Base-by-base conservation (phyloP, 768 basidiomycete genomes). In the Lepiota brunneoincarnata region DNA sequence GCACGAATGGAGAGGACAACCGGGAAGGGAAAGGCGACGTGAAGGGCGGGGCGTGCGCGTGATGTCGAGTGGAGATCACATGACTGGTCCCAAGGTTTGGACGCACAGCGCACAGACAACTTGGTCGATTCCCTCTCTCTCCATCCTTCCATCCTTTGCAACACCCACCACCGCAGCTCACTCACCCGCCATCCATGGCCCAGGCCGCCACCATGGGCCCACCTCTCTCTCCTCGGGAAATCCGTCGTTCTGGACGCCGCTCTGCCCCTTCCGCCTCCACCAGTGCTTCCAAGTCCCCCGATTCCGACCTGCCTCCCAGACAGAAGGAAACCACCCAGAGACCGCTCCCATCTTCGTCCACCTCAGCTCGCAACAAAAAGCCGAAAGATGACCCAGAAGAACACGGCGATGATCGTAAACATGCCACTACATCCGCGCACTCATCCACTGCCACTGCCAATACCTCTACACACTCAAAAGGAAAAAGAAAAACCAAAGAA, bases 381-480 rank as follows among this genome's bases (percentile, higher is more conserved):
- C 72, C 75, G 56, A 91, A 90, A 57, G 89, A 91, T 67, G 89
- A 91, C 48, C 61, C 76, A 44, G 89, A 91, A 57, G 86, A 87
- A 36, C 59, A 73, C 49, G 72, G 78, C 54, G 82, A 84, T 37
- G 83, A 81, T 48, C 75, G 68, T 64, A 85, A 82, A 73, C 75
- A 71, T 51, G 61, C 60, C 53, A 59, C 72, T 18, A 61, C 64
- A 10, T 64, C 69, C 2, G 69, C 73, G n/a, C 64, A 56, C 51
- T 59, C 67, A 23, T 63, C 74, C 12, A 66, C 69, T 28, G 59
- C 64, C 53, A 69, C 72, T 4, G 64, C 65, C 44, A 72, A 71
- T 39, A 58, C 65, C 18, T 54, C 65, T 18, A 49, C 62, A 48
- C 59, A 55, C 56, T 57, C 49, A 18, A 72, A 69, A 55, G 67